These are phyloP conservation scores for Carex scoparia DNA, from an alignment of 176 grass and related monocot genomes.

Conservation along the genomic window DNA sequence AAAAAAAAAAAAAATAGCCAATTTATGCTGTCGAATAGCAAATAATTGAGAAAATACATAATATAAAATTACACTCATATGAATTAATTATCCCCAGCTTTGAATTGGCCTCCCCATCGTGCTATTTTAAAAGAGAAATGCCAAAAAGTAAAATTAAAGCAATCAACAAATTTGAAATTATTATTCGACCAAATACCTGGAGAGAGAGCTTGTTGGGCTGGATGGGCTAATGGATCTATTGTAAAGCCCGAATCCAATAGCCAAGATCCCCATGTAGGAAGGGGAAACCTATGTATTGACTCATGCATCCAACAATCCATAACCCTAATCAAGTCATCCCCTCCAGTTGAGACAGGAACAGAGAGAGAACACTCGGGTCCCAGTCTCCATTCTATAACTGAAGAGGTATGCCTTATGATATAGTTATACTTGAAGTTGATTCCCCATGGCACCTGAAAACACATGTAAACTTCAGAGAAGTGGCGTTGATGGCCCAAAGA, in stretches of 20 bases:
- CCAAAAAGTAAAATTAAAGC: neutral
- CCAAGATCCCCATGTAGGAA: constrained; percentile 85
- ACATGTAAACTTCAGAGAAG: neutral
- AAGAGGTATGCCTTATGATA: constrained; percentile 63
- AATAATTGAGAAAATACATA: neutral
- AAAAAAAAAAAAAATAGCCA: neutral
- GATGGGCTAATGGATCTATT: constrained; percentile 25
- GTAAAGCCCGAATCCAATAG: constrained; percentile 42
- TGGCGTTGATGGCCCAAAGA: no score
- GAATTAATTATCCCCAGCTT: neutral
- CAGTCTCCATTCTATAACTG: constrained; percentile 64
- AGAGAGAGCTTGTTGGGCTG: constrained; percentile 32
- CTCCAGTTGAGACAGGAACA: constrained; percentile 52
- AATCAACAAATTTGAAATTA: neutral
- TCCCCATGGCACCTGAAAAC: constrained; percentile 77
- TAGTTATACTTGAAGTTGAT: constrained; percentile 98
- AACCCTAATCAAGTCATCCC: constrained; percentile 58
- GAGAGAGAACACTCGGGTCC: constrained; percentile 76
- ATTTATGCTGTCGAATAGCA: neutral
- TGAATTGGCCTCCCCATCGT: neutral
- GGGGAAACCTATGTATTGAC: constrained; percentile 31
- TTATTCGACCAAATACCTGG: constrained; percentile 42
- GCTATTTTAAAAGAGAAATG: neutral
- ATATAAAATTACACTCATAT: neutral
- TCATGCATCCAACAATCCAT: constrained; percentile 75